Evolutionary conservation across 2,329 filamentous ascomycete species (phyloP), one percentile per base, ranked within the genome.

Genomic region (Aspergillus puulaauensis): DNA sequence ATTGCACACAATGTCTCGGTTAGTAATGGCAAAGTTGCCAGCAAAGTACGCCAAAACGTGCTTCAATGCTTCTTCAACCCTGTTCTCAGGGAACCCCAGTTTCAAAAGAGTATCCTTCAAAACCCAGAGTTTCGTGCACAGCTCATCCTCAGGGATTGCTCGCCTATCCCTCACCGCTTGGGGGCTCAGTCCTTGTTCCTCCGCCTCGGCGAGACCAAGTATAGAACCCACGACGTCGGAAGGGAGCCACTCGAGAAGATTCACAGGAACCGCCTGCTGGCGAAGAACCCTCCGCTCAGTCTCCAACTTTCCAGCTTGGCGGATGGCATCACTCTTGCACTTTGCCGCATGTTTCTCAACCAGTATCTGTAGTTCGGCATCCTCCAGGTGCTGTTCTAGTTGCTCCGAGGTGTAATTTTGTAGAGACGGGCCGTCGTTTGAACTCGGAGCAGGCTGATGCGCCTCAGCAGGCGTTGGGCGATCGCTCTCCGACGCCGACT

Each of bases 321-420:
- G 88, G 62, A 84, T 80, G 15, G 89, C 87, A 75, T 97, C 93
- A 67, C 88, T 87, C 65, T 88, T 89, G 60, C 89, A 88, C 73
- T 93, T 96, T 41, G 84, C 78, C 0, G 88, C 88, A 74, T 93
- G 80, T 69, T 92, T 95, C 62, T 98, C 93, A 15, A 98, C 88
- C 6, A 97, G 78, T 21, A 90, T 77, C 73, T 98, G 93, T 39
- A 99, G 80, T 67, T 96, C 91, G n/a, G 91, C 89, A 67, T 92
- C 89, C 72, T 97, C 91, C 15, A 98, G 83, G 68, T 96, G 91
- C 62, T 80, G 87, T 70, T 97, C 95, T 52, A 97, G 89, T 72
- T 98, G 91, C 70, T 97, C 93, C 1, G 93, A 89, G 49, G 86
- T 91, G 63, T 93, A 76, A 27, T 83, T 78, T 54, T 84, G 77